Percentiles rank a stretch among this genome's conserved stretches.
These are phyloP conservation scores for Gyrodon lividus DNA, from an alignment of 768 basidiomycete species.

Conservation along the genomic window DNA sequence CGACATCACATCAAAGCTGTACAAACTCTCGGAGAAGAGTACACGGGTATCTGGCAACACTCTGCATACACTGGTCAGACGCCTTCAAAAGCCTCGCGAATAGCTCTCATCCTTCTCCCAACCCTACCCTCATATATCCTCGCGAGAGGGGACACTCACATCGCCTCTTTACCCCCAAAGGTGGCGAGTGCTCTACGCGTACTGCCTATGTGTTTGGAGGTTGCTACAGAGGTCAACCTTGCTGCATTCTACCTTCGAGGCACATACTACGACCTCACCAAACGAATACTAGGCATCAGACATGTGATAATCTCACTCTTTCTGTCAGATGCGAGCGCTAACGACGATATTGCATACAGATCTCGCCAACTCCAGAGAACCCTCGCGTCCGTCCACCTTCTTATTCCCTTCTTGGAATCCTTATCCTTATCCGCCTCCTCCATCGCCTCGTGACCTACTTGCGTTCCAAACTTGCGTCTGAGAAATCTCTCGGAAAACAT, in stretches of 20 bases:
- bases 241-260: conserved; percentile 80
- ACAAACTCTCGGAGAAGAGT: conserved; percentile 90
- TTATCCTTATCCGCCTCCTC: conserved; percentile 62
- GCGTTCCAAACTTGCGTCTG: conserved; percentile 23
- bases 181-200: conserved; percentile 31
- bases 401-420: conserved; percentile 79
- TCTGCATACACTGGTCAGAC: conserved; percentile 40
- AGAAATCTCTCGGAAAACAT: conserved; percentile 37
- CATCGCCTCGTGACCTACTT: conserved; percentile 56
- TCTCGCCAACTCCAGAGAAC: conserved; percentile 71
- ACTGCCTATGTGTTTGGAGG: conserved; percentile 53
- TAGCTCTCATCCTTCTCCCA: conserved; percentile 62
- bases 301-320: conserved; percentile 47
- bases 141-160: conserved; percentile 45
- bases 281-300: conserved; percentile 63
- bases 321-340: neutral
- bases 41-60: conserved; percentile 81
- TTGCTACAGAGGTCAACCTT: conserved; percentile 69
- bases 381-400: conserved; percentile 77
- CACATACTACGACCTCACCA: conserved; percentile 72
- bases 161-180: conserved; percentile 34
- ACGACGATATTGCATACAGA: conserved; percentile 37
- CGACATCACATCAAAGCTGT: conserved; percentile 45
- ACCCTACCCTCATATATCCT: conserved; percentile 64
- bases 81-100: conserved; percentile 47